A percentile compares a stretch with the other conserved stretches of the same genome.
Conservation (phyloP, 2,329 filamentous ascomycete species). For the Alternaria sp. region DNA sequence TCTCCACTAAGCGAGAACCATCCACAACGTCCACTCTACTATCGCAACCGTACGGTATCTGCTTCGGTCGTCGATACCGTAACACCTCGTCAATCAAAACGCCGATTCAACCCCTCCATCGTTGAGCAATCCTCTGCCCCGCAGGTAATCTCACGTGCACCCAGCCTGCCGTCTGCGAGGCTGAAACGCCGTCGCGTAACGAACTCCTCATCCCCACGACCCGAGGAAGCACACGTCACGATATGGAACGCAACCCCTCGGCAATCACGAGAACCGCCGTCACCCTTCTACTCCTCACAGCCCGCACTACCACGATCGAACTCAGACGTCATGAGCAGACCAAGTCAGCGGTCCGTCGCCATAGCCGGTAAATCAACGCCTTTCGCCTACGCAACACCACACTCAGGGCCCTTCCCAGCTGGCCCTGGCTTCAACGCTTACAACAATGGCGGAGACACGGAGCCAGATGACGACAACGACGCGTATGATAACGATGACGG, state of each 20-base stretch:
- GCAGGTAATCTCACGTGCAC: constrained; percentile 44
- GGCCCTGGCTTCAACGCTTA: constrained; percentile 31
- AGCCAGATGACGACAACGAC: constrained; percentile 44
- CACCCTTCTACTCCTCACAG: constrained; percentile 48
- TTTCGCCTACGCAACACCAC: constrained; percentile 76
- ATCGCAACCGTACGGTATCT: constrained; percentile 36
- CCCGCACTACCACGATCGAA: constrained; percentile 35
- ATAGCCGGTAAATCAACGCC: constrained; percentile 56
- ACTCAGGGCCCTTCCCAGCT: constrained; percentile 58
- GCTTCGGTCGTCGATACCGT: constrained; percentile 34
- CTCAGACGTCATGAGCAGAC: constrained; percentile 50
- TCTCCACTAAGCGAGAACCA: constrained; percentile 46
- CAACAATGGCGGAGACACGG: constrained; percentile 41
- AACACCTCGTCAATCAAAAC: constrained; percentile 35
- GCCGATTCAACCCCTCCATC: constrained; percentile 37
- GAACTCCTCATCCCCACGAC: constrained; percentile 35
- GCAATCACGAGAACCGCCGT: constrained; percentile 53
- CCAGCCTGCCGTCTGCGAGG: constrained; percentile 37
- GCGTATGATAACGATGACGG: constrained; percentile 36
- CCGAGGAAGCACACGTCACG: constrained; percentile 32
- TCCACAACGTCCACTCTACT: constrained; percentile 32
- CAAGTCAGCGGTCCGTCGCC: constrained; percentile 48
- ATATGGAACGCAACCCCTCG: constrained; percentile 50
- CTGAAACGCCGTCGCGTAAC: constrained; percentile 57
- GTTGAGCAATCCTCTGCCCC: constrained; percentile 39